Percentiles rank a stretch among this genome's conserved stretches.
Conservation (phyloP, 345 rosid species). For the Sonneratia caseolaris region DNA sequence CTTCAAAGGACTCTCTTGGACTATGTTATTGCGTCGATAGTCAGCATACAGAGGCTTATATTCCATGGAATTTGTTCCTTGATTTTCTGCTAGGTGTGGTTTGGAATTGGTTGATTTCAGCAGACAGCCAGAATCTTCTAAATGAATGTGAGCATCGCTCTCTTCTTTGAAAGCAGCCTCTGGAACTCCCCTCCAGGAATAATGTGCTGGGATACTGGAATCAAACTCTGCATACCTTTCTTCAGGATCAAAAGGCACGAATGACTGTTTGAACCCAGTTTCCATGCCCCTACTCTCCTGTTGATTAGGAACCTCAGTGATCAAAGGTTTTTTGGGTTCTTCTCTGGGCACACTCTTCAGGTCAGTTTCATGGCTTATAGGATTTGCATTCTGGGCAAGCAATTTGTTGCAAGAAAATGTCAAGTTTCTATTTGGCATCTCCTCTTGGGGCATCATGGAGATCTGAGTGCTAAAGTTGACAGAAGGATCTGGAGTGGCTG, state of each 20-base stretch:
- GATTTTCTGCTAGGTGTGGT: conserved; percentile 19
- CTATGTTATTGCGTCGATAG: conserved; percentile 19
- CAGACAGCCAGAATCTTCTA: conserved; percentile 25
- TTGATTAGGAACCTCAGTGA: conserved; percentile 27
- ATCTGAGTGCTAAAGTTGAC: conserved; percentile 30
- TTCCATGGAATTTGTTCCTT: conserved; percentile 11
- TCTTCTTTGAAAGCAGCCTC: conserved; percentile 36
- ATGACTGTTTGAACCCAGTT: conserved; percentile 30
- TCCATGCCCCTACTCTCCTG: conserved; percentile 28
- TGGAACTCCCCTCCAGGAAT: conserved; percentile 48
- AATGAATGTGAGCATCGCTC: conserved; percentile 19
- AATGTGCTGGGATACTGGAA: conserved; percentile 25
- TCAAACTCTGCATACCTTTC: conserved; percentile 28
- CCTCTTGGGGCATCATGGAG: conserved; percentile 25
- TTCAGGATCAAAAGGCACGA: conserved; percentile 22
- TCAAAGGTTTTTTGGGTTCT: conserved; percentile 31
- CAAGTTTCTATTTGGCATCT: conserved; percentile 22
- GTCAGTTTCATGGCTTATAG: conserved; percentile 34
- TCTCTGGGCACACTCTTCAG: conserved; percentile 23
- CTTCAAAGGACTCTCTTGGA: conserved; percentile 15
- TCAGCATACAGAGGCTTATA: conserved; percentile 29
- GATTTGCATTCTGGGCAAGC: conserved; percentile 25
- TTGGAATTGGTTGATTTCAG: neutral
- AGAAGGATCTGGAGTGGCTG: conserved; percentile 34
- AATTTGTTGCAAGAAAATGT: conserved; percentile 30